Evolutionary conservation across 2,329 filamentous ascomycete genomes (phyloP).

Genomic region (Chalara sp.): DNA sequence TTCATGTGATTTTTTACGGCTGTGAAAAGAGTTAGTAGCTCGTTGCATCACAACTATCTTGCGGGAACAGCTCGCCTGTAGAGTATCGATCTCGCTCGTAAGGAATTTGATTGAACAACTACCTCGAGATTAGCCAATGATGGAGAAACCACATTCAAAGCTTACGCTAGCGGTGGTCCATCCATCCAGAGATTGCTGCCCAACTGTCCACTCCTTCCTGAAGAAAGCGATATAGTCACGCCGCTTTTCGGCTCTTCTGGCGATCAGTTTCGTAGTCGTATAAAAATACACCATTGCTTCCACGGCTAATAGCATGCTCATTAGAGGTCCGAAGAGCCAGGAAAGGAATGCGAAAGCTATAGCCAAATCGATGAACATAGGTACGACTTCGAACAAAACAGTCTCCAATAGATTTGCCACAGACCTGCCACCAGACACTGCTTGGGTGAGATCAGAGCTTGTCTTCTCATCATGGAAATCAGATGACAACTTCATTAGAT

Average conservation of each 20-base stretch:
- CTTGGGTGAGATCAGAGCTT: conserved; percentile 57
- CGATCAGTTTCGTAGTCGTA: conserved; percentile 33
- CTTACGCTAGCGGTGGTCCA: conserved; percentile 33
- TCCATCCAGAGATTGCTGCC: conserved; percentile 31
- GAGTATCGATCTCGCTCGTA: conserved; percentile 47
- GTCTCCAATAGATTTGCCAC: conserved; percentile 54
- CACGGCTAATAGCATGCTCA: conserved; percentile 41
- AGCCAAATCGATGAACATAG: conserved; percentile 54
- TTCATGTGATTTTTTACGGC: conserved; percentile 32
- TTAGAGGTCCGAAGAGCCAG: conserved; percentile 55
- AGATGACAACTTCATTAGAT: conserved; percentile 63
- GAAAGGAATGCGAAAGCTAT: conserved; percentile 56
- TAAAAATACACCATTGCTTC: conserved; percentile 45
- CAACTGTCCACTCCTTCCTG: conserved; percentile 30
- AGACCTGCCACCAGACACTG: conserved; percentile 56
- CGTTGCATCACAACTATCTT: conserved; percentile 24
- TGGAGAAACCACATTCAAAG: background rate
- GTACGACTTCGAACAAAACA: conserved; percentile 51
- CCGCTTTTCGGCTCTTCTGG: conserved; percentile 25
- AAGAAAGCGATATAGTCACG: conserved; percentile 27
- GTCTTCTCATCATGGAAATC: conserved; percentile 64
- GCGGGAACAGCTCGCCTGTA: conserved; percentile 17
- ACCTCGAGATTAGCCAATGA: conserved; percentile 1
- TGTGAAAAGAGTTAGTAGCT: conserved; percentile 1
- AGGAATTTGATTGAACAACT: conserved; percentile 46